These are phyloP conservation scores for Globisporangium paroecandrum DNA, from an alignment of 352 stramenopile species.

Conservation along the genomic window DNA sequence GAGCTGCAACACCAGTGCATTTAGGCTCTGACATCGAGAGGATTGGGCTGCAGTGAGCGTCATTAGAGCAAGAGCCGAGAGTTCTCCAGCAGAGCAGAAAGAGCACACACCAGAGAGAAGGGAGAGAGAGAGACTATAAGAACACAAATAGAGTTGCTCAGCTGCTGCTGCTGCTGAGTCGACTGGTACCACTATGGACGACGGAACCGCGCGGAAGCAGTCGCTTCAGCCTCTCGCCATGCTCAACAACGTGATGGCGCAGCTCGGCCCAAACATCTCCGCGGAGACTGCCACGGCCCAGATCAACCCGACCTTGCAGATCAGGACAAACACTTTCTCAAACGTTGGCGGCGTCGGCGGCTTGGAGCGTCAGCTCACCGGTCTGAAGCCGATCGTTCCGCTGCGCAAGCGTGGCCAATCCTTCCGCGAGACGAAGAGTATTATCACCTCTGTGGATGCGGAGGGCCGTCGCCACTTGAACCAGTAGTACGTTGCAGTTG, in stretches of 20 bases:
- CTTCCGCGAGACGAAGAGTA: slow-evolving; percentile 61
- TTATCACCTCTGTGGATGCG: slow-evolving; percentile 45
- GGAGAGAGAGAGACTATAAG: not conserved
- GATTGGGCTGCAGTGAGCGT: not conserved
- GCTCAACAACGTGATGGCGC: not conserved
- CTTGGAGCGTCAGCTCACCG: slow-evolving; percentile 38
- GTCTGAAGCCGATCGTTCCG: slow-evolving; percentile 54
- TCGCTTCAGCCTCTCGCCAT: slow-evolving; percentile 1
- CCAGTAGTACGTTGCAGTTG: slow-evolving; percentile 55
- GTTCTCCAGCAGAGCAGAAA: not conserved
- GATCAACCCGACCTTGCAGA: slow-evolving; percentile 37
- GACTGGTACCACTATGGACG: not conserved
- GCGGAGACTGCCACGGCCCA: slow-evolving; percentile 24
- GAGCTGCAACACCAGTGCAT: not conserved
- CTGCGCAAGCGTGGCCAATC: slow-evolving; percentile 63
- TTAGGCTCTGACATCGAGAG: not conserved
- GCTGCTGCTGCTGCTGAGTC: not conserved
- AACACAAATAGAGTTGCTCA: not conserved
- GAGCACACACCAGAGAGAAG: not conserved
- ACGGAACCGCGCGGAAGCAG: not conserved
- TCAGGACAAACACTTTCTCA: not conserved
- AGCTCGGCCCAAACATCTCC: not conserved
- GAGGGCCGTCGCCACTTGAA: slow-evolving; percentile 62
- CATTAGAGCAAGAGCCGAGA: not conserved
- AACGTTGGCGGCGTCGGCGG: slow-evolving; percentile 7